Evolutionary conservation across 257 asterid species (phyloP).

Genomic region (Nicotiana otophora): DNA sequence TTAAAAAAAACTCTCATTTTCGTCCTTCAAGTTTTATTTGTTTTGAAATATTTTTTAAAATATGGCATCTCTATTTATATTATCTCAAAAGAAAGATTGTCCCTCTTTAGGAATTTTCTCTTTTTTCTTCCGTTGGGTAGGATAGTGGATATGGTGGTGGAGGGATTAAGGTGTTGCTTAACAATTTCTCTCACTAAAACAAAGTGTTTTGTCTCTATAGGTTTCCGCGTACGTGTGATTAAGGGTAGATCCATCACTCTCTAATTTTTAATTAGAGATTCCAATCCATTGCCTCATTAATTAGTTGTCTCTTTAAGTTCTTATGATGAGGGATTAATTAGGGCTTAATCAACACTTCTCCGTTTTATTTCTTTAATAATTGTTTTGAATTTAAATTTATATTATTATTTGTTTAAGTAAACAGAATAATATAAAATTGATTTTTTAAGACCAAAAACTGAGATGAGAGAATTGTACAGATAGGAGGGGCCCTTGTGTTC

Average conservation of each 20-base stretch:
- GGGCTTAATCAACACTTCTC: neutral
- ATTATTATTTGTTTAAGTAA: neutral
- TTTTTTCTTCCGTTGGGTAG: neutral
- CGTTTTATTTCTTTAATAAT: too few species aligned
- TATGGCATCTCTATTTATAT: neutral
- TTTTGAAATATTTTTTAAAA: too few species aligned
- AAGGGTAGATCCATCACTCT: constrained; percentile 35
- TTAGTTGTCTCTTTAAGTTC: constrained; percentile 45
- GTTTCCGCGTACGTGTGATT: constrained; percentile 74
- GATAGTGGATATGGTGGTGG: too few species aligned
- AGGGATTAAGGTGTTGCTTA: neutral
- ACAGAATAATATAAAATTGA: too few species aligned
- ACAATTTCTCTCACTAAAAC: constrained; percentile 18
- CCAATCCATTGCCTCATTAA: constrained; percentile 27
- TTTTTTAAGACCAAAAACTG: neutral
- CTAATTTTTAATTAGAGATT: constrained; percentile 39
- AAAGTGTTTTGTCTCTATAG: constrained; percentile 44
- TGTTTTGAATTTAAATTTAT: too few species aligned
- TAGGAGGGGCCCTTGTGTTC: neutral
- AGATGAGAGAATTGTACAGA: constrained; percentile 3
- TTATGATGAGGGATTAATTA: constrained; percentile 22
- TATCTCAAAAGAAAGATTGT: too few species aligned
- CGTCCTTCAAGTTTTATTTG: too few species aligned
- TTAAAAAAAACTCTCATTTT: too few species aligned
- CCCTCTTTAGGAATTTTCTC: neutral